Percentiles rank a stretch among this genome's conserved stretches.
Evolutionary conservation across 306 rosid species (phyloP).

Genomic region (Echinosophora koreensis): DNA sequence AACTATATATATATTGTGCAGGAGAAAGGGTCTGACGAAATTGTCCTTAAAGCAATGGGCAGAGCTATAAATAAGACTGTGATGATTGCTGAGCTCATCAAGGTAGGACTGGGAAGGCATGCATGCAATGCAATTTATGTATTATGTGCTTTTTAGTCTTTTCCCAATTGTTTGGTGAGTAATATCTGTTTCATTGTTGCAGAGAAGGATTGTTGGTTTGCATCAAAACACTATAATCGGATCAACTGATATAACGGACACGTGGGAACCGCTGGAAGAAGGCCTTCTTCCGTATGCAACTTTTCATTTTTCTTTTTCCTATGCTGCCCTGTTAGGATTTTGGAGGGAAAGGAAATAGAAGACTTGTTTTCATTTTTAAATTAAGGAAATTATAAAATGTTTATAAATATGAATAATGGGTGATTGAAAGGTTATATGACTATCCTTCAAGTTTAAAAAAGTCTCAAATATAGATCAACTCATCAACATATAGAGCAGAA

Average conservation of each 20-base stretch:
- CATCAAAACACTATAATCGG: constrained; percentile 82
- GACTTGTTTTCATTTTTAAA: too few species aligned
- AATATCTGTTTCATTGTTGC: constrained; percentile 44
- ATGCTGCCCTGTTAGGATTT: background rate
- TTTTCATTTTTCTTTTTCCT: constrained; percentile 20
- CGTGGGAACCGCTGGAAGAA: constrained; percentile 94
- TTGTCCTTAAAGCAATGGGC: constrained; percentile 92
- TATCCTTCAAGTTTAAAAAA: too few species aligned
- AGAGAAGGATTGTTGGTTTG: constrained; percentile 88
- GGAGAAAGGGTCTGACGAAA: constrained; percentile 82
- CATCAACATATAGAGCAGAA: too few species aligned
- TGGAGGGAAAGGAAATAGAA: too few species aligned
- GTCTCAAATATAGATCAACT: too few species aligned
- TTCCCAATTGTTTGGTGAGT: constrained; percentile 19
- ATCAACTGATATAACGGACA: constrained; percentile 86
- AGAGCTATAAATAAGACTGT: constrained; percentile 92
- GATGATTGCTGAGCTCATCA: constrained; percentile 84
- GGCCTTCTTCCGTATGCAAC: constrained; percentile 87
- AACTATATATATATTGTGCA: constrained; percentile 45
- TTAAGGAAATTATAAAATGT: too few species aligned
- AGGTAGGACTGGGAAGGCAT: constrained; percentile 57
- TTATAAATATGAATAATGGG: too few species aligned
- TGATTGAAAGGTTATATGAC: too few species aligned
- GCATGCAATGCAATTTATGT: background rate
- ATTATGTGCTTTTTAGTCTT: constrained; percentile 10